A percentile compares a stretch with the other conserved stretches of the same genome.
These are phyloP conservation scores for Strobilomyces echinocephalus DNA, from an alignment of 768 basidiomycete species.

Conservation along the genomic window DNA sequence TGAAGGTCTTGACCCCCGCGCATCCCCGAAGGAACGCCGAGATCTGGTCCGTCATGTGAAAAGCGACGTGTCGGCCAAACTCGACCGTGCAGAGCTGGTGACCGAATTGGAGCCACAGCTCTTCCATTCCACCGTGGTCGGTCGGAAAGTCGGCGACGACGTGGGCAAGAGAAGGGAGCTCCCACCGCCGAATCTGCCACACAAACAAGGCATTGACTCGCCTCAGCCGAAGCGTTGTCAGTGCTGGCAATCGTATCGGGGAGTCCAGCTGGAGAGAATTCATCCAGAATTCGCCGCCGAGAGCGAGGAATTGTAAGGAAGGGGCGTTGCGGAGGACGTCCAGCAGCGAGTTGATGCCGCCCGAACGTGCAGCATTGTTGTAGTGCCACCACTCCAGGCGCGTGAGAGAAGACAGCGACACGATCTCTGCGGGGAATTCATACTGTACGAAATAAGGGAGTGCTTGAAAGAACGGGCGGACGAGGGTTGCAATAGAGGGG, in stretches of 20 bases:
- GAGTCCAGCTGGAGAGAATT: conserved; percentile 16
- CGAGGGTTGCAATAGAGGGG: conserved; percentile 48
- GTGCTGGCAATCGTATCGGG: conserved; percentile 37
- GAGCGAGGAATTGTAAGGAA: conserved; percentile 52
- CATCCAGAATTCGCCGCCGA: conserved; percentile 43
- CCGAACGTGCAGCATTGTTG: conserved; percentile 50
- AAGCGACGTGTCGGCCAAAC: conserved; percentile 53
- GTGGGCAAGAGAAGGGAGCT: conserved; percentile 48
- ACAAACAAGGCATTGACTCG: conserved; percentile 48
- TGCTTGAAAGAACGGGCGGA: conserved; percentile 38
- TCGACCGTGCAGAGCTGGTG: conserved; percentile 49
- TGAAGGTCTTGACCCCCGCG: conserved; percentile 43
- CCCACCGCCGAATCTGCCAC: conserved; percentile 46
- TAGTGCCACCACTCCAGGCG: conserved; percentile 70
- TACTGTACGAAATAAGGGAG: conserved; percentile 35
- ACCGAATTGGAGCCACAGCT: conserved; percentile 49
- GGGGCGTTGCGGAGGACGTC: conserved; percentile 50
- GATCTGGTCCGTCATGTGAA: conserved; percentile 47
- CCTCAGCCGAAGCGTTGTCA: conserved; percentile 52
- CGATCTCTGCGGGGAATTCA: conserved; percentile 47
- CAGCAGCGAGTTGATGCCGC: conserved; percentile 59
- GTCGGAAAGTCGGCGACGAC: conserved; percentile 49
- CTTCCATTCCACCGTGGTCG: conserved; percentile 34
- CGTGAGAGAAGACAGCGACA: conserved; percentile 47
- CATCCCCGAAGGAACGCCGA: conserved; percentile 43